Base-by-base conservation (phyloP, 768 basidiomycete species). In the Coprinopsis strossmayeri region DNA sequence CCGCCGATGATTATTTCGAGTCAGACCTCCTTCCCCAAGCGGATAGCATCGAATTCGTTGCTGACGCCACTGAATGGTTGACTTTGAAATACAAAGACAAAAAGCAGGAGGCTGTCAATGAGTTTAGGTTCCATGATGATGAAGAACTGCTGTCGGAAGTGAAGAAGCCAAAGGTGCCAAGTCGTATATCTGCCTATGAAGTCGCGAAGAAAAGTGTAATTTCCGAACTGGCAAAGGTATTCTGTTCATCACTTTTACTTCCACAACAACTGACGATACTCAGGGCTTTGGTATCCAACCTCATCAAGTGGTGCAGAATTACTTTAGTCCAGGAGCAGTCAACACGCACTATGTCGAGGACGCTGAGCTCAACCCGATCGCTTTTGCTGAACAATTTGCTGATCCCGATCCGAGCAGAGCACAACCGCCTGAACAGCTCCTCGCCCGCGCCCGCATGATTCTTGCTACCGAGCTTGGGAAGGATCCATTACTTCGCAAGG, bases 31-130 rank as follows among this genome's bases (percentile, higher is more conserved):
- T 74, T 50, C 74, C 79, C 30, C 77, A 77, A 53, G 72, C 87
- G 32, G 84, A 90, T 55, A 83, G 81, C 47, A 84, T 93, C 34
- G 96, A 99, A 65, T 77, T 89, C 52, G 87, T 94, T 18, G 83
- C 88, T 2, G 96, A 99, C 57, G 80, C 87, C 9, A 85, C 87
- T 0, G 94, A 94, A 59, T 99, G 92, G 92, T 63, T 99, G 41
- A 69, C 77, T 20, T 78, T 91, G 76, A 88, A 86, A 63, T 89
- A 91, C 68, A 85, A 87, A 58, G 77, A 81, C 53, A 77, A 77
- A 62, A 82, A 86, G 61, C 74, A 80, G 56, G 77, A 77, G 48
- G 71, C 74, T 10, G 62, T 70, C 1, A 13, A 48, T 35, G 80
- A 82, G 32, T 72, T 89, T 49, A 79, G 73, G 27, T 87, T 84